Evolutionary conservation across 306 rosid genomes (phyloP).

Genomic region (Cucurbita moschata): DNA sequence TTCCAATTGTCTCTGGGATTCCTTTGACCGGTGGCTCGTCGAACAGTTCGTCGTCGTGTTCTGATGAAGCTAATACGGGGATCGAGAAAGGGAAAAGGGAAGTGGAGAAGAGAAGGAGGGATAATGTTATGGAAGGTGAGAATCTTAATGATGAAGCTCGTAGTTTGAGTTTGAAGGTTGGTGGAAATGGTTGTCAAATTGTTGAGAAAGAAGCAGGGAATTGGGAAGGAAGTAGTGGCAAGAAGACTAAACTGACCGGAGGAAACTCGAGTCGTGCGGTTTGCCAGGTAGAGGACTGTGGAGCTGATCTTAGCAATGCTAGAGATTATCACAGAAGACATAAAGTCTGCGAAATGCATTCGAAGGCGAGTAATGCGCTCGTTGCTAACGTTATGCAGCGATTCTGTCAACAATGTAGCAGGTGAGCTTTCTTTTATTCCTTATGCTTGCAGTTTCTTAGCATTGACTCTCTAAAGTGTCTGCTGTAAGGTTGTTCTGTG

Average conservation of each 20-base stretch:
- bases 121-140: constrained; percentile 36
- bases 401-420: constrained; percentile 94
- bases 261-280: constrained; percentile 41
- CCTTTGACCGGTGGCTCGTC: constrained; percentile 40
- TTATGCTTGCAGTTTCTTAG: neutral
- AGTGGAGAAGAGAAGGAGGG: constrained; percentile 61
- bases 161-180: constrained; percentile 43
- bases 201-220: constrained; percentile 38
- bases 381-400: constrained; percentile 75
- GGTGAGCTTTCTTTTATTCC: constrained; percentile 28
- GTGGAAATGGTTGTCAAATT: constrained; percentile 34
- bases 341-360: constrained; percentile 83
- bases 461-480: neutral
- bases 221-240: constrained; percentile 42
- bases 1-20: constrained; percentile 40
- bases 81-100: constrained; percentile 42
- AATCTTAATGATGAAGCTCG: constrained; percentile 41
- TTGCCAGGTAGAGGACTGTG: constrained; percentile 91
- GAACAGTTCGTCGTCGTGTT: constrained; percentile 64
- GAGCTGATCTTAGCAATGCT: constrained; percentile 65
- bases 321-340: constrained; percentile 83
- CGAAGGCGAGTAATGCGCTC: constrained; percentile 69
- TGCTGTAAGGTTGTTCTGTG: constrained; percentile 12
- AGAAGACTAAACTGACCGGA: constrained; percentile 59
- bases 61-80: constrained; percentile 47